These are phyloP conservation scores for Lactuca saligna DNA, from an alignment of 129 eudicot species.

Conservation along the genomic window DNA sequence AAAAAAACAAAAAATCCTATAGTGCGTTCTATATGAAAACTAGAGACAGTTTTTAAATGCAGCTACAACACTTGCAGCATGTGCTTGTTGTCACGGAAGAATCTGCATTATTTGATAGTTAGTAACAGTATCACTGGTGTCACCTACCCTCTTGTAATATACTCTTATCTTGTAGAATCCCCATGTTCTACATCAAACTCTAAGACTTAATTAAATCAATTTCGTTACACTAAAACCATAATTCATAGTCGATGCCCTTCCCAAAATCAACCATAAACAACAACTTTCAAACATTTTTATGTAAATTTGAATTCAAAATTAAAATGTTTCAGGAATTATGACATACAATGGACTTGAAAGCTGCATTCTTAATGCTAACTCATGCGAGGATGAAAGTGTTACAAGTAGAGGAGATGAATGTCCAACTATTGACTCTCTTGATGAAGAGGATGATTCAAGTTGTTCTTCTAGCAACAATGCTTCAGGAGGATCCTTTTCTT, in stretches of 20 bases:
- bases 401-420: slow-evolving; percentile 65
- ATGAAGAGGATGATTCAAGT: slow-evolving; percentile 72
- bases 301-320: slow-evolving; percentile 1
- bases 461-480: slow-evolving; percentile 81
- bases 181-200: slow-evolving; percentile 7
- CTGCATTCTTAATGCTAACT: slow-evolving; percentile 51
- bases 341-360: slow-evolving; percentile 91
- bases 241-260: not conserved
- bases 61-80: slow-evolving; percentile 12
- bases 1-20: not conserved
- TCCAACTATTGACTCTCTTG: slow-evolving; percentile 49
- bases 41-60: slow-evolving; percentile 1
- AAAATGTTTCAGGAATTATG: slow-evolving; percentile 59
- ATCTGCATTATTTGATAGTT: slow-evolving; percentile 29
- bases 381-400: slow-evolving; percentile 57
- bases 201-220: not conserved
- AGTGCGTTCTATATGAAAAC: slow-evolving; percentile 1
- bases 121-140: slow-evolving; percentile 4
- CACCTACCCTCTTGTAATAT: slow-evolving; percentile 9
- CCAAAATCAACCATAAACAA: too few relatives aligned
- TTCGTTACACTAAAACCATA: not conserved
- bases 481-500: slow-evolving; percentile 62
- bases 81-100: slow-evolving; percentile 19
- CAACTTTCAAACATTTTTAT: not conserved
- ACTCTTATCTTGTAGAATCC: not conserved